Evolutionary conservation across 352 stramenopile genomes (phyloP), one percentile per base, ranked within the genome.

Genomic region (Phytophthora fragariae): DNA sequence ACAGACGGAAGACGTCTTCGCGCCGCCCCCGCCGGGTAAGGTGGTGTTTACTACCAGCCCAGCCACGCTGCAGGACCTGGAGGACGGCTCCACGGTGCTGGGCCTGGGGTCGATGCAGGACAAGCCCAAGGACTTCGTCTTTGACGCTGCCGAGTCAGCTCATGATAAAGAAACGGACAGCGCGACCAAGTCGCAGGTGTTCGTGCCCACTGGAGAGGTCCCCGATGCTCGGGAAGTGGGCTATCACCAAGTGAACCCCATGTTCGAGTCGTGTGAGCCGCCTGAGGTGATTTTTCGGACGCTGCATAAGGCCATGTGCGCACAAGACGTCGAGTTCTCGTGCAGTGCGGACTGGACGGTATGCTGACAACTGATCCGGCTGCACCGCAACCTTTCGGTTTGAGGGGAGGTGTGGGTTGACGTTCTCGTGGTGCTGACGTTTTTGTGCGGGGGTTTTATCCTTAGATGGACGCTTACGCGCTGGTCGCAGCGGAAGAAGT

Each of bases 201-300:
- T 73, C 59, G 62, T 70, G 52, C 83, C 81, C 14, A 86, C 54
- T 70, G 83, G 76, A 66, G 80, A 89, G 44, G 79, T 93, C 1
- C 86, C 86, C 0, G 77, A 89, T 55, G 82, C 79, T 11, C 37
- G 37, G n/a, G 78, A 81, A 4, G 81, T 89, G 12, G 71, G 63
- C 17, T 93, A 89, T 57, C 82, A 74, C 55, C 75, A 86, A 64
- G 85, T 94, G 35, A 94, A 94, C 70, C 86, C 85, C 44, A 88
- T 75, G 74, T 94, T 94, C 55, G 86, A 94, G 77, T 94, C 86
- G 1, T 73, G 75, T n/a, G 76, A 82, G n/a, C 19, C 70, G 33
- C 62, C 84, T 8, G 52, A 70, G 4, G 73, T 83, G 17, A 85
- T 91, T 55, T 90, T 89, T 39, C 68, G 68, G 11, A 72, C 73